phyloP scores from a whole-genome alignment of 495 filamentous ascomycete genomes.

The Podospora sp. region DNA sequence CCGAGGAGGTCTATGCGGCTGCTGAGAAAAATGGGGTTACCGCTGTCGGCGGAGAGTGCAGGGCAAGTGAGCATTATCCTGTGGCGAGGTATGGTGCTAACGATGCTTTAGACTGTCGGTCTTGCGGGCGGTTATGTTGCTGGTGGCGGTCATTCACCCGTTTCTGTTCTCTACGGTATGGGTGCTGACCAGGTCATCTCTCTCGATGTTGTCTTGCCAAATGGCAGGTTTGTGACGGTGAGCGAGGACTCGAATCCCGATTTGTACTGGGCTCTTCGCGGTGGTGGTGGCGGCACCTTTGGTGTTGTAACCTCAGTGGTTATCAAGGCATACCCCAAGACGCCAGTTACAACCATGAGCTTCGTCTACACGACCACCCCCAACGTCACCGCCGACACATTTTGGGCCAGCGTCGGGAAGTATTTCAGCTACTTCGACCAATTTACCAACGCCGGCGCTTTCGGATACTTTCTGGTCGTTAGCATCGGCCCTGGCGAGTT shows the following conservation, averaged over 20 bases:
- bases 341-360: conserved; percentile 43
- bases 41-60: conserved; percentile 54
- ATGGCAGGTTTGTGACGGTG: conserved; percentile 59
- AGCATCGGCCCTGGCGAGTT: conserved; percentile 35
- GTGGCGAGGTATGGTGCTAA: not conserved
- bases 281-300: conserved; percentile 61
- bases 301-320: conserved; percentile 59
- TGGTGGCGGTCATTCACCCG: conserved; percentile 55
- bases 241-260: conserved; percentile 52
- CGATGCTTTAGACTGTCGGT: conserved; percentile 47
- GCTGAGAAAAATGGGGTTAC: conserved; percentile 43
- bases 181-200: conserved; percentile 58
- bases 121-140: conserved; percentile 56
- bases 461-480: conserved; percentile 51
- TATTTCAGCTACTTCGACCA: conserved; percentile 51
- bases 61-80: conserved; percentile 25
- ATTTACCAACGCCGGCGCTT: conserved; percentile 55
- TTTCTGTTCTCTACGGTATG: conserved; percentile 50
- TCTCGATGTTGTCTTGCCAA: conserved; percentile 58
- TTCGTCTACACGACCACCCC: conserved; percentile 35
- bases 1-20: conserved; percentile 48
- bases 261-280: conserved; percentile 68
- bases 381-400: conserved; percentile 46
- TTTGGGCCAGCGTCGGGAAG: conserved; percentile 52
- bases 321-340: conserved; percentile 48